Base-by-base conservation (phyloP, 2,329 filamentous ascomycete genomes). In the Ascochyta rabiei region DNA sequence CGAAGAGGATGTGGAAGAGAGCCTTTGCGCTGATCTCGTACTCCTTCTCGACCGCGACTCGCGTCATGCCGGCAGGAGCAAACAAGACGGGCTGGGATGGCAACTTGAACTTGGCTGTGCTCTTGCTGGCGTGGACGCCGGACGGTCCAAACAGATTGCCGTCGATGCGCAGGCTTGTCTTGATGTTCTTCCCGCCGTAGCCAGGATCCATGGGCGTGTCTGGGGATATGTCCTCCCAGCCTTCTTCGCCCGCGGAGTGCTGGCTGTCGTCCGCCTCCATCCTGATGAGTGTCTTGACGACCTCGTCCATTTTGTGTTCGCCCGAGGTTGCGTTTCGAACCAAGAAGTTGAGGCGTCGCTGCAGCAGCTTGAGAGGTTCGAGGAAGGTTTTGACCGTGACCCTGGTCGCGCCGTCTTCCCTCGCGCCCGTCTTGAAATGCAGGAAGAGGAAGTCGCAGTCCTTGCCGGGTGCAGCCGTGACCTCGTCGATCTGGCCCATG, bases 1-100 rank as follows among this genome's bases (percentile, higher is more conserved):
- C 95, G 75, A 98, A 99, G 46, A 99, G 83, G 15, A 98, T 90
- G 70, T 98, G 93, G 74, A 98, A 99, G 53, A 96, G 86, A 0
- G 91, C 91, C 75, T 99, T 98, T 41, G 95, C 89, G 59, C 91
- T 96, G 57, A 98, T 88, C 62, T 96, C 89, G 72, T 96, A 96
- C 61, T 91, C 84, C 57, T 90, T 86, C 72, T 96, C 90, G 1
- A 90, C 85, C 7, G 88, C 88, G 62, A 89, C 83, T 60, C 85
- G 82, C 47, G 88, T 85, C 84, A 96, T 93, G 48, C 88, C 90
- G 57, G 89, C 85, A 1, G 95, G 95, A 53, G 91, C 88, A 71
- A 93, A 97, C 10, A 89, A 79, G 2, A 97, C 89, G 2, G 93
- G 87, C 48, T 91, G 88, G 1, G 86, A 81, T 1, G 93, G 93